Conservation (phyloP, 1,139 yeast genomes). For the Yamadazyma taylorii region DNA sequence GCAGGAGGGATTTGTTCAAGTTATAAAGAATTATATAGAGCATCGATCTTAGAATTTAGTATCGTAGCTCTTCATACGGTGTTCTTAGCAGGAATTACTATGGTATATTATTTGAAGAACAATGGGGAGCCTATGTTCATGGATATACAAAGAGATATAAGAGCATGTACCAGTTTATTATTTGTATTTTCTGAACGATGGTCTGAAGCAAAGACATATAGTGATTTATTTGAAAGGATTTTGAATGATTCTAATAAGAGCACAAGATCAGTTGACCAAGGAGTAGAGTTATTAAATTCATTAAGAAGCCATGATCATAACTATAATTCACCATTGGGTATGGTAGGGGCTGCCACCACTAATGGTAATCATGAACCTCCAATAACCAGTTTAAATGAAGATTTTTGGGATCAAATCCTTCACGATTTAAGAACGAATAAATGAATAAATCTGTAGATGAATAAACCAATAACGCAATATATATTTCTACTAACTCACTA, state of each 20-base stretch:
- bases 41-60: conserved; percentile 16
- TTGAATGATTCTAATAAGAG: conserved; percentile 9
- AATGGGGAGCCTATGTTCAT: conserved; percentile 14
- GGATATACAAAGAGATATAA: conserved; percentile 14
- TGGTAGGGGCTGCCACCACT: not conserved
- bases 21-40: conserved; percentile 14
- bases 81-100: conserved; percentile 16
- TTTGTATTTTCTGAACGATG: conserved; percentile 17
- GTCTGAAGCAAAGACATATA: conserved; percentile 16
- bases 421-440: conserved; percentile 7
- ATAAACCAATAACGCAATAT: not conserved
- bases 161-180: conserved; percentile 16
- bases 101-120: conserved; percentile 14
- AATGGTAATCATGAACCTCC: not conserved
- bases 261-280: not conserved
- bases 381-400: conserved; percentile 7
- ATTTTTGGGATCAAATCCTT: conserved; percentile 17
- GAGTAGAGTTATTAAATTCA: conserved; percentile 1
- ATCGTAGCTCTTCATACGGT: conserved; percentile 16
- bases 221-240: conserved; percentile 15
- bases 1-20: conserved; percentile 16
- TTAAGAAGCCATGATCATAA: not conserved
- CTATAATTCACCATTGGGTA: not conserved
- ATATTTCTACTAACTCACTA: not conserved
- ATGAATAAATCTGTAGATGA: not conserved